These are phyloP conservation scores for Yamadazyma akitaensis DNA, from an alignment of 805 yeast genomes.

Conservation along the genomic window DNA sequence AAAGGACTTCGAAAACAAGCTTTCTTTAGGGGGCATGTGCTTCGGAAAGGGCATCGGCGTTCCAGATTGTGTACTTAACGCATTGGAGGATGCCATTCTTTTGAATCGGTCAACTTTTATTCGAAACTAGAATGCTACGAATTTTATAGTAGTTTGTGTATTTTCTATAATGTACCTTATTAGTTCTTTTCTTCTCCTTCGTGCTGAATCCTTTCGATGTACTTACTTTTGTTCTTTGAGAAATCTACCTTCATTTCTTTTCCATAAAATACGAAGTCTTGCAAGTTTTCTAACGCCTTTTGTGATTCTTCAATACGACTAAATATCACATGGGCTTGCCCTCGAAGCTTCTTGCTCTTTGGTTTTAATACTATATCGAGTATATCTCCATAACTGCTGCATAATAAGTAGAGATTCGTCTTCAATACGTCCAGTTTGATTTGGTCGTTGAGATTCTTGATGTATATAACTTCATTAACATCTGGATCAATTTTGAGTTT, in stretches of 20 bases:
- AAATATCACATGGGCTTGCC: constrained; percentile 65
- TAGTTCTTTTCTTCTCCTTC: not conserved
- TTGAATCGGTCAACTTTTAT: not conserved
- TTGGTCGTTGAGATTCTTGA: constrained; percentile 59
- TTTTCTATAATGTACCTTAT: not conserved
- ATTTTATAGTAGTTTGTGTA: not conserved
- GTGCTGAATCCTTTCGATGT: constrained; percentile 14
- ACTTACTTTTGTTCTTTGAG: constrained; percentile 25
- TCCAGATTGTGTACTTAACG: constrained; percentile 75
- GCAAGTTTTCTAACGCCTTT: constrained; percentile 46
- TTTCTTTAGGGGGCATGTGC: constrained; percentile 77
- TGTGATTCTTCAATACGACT: constrained; percentile 49
- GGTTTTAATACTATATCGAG: constrained; percentile 42
- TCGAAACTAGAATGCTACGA: not conserved
- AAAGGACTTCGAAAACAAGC: constrained; percentile 30
- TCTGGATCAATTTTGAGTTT: constrained; percentile 4
- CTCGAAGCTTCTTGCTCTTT: constrained; percentile 47
- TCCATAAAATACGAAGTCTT: constrained; percentile 50
- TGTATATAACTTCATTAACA: constrained; percentile 47
- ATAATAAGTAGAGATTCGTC: constrained; percentile 54
- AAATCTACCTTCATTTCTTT: constrained; percentile 46
- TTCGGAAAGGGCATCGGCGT: constrained; percentile 79
- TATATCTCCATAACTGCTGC: constrained; percentile 65
- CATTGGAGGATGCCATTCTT: constrained; percentile 47
- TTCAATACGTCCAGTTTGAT: constrained; percentile 43